Base-by-base conservation (phyloP, 257 asterid genomes). In the Leonotis leonurus region DNA sequence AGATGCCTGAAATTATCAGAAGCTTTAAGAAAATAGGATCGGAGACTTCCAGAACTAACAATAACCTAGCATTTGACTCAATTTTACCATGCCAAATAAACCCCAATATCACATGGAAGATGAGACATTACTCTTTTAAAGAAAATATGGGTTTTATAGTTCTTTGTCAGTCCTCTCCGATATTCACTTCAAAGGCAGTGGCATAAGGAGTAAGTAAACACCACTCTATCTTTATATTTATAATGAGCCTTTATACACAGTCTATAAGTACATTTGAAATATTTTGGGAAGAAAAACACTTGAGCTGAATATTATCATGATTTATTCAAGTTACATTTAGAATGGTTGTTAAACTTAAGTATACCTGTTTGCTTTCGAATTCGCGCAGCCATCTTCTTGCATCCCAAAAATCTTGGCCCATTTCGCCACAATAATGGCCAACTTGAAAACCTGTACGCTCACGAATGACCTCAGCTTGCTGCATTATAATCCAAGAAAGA, bases 371-470 rank as follows among this genome's bases (percentile, higher is more conserved):
- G 71, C 94, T 76, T 70, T 89, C 96, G 44, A 93, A 89, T 81
- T 93, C 99, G 11, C 90, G 89, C 60, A 85, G 95, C 99, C 99
- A 93, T 78, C 96, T 87, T 65, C 96, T 82, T n/a, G 95, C 88
- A 82, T 93, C 97, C 99, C 99, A 93, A 70, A 93, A 93, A 78
- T 93, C 97, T 72, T 93, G 97, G 53, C 99, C 99, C 99, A 93
- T 93, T 76, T 93, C 99, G 62, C 99, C 99, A 83, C 99, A 93
- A 68, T 89, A 93, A 78, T 89, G 99, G 45, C 99, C 99, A 51
- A 93, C 97, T 70, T 85, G 89, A 80, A 73, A 93, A 53, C 96
- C 94, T 8, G 99, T 87, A 41, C 82, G 85, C 69, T 83, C 95
- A 20, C 97, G 97, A 66, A 93, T 87, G 41, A 93, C 99, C 77